Evolutionary conservation across 2,329 filamentous ascomycete species (phyloP).

Genomic region (Aspergillus proliferans): DNA sequence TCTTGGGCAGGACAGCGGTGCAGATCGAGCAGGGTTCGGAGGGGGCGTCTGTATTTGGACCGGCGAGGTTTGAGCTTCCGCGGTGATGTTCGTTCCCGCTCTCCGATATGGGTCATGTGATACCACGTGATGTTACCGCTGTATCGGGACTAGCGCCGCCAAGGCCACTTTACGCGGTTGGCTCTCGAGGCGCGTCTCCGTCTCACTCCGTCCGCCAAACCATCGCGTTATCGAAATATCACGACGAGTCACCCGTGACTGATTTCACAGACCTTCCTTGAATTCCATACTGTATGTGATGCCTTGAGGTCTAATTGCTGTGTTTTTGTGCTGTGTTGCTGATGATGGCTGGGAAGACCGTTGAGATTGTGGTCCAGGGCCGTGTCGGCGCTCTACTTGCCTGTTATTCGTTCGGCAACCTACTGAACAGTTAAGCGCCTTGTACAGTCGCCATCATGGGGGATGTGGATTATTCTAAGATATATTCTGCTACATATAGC

Average conservation of each 20-base stretch:
- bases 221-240: constrained; percentile 22
- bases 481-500: constrained; percentile 62
- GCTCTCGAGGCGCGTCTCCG: constrained; percentile 28
- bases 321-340: constrained; percentile 3
- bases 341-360: constrained; percentile 6
- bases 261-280: constrained; percentile 11
- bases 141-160: constrained; percentile 19
- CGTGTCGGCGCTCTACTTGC: not conserved
- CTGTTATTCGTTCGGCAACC: constrained; percentile 16
- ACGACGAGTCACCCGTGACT: constrained; percentile 27
- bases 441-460: constrained; percentile 25
- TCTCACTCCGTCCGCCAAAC: constrained; percentile 18
- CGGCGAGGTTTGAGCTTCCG: constrained; percentile 22
- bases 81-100: constrained; percentile 23
- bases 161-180: constrained; percentile 36
- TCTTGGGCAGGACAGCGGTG: constrained; percentile 21
- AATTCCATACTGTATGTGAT: constrained; percentile 9
- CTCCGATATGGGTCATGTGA: constrained; percentile 17
- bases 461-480: constrained; percentile 37
- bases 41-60: constrained; percentile 5
- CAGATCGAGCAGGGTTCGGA: constrained; percentile 9
- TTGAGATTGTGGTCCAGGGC: not conserved
- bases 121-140: constrained; percentile 14
- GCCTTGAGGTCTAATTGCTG: not conserved
- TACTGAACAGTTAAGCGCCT: constrained; percentile 15